These are phyloP conservation scores for Nepenthes alata DNA, from an alignment of 179 eudicot genomes.

Conservation along the genomic window DNA sequence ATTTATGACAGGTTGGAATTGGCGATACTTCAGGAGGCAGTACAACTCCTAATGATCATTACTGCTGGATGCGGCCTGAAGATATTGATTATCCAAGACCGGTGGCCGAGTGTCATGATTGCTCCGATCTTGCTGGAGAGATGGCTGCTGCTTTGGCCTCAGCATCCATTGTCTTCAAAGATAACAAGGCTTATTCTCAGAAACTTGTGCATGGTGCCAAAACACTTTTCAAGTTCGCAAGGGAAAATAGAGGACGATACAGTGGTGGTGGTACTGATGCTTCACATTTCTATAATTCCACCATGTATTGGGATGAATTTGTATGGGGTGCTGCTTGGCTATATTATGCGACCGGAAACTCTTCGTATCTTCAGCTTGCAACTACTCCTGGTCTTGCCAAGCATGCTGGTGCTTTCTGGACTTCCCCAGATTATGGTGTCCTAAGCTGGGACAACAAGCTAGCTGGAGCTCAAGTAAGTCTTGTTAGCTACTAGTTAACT, in stretches of 20 bases:
- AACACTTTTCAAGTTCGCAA: conserved; percentile 58
- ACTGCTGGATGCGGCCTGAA: conserved; percentile 89
- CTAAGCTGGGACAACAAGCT: conserved; percentile 95
- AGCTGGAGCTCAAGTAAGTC: conserved; percentile 82
- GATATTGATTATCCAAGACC: conserved; percentile 69
- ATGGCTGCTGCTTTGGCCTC: conserved; percentile 94
- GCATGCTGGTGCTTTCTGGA: conserved; percentile 91
- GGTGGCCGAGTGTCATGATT: conserved; percentile 34
- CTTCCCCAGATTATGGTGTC: conserved; percentile 77
- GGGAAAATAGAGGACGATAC: conserved; percentile 66
- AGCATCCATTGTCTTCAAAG: conserved; percentile 89
- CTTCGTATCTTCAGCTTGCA: conserved; percentile 66
- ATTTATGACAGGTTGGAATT: conserved; percentile 51
- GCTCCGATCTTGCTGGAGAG: conserved; percentile 90
- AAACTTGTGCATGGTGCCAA: conserved; percentile 88
- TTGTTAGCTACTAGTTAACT: not conserved
- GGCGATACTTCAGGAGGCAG: conserved; percentile 73
- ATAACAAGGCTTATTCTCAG: conserved; percentile 81
- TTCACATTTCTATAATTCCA: conserved; percentile 60
- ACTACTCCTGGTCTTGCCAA: conserved; percentile 54
- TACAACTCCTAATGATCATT: conserved; percentile 72
- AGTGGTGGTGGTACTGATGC: conserved; percentile 50
- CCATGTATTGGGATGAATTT: conserved; percentile 84
- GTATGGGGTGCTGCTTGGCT: conserved; percentile 92
- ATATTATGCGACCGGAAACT: conserved; percentile 86